phyloP scores from a whole-genome alignment of 1,284 basidiomycete species.

The Rhodotorula glutinis region DNA sequence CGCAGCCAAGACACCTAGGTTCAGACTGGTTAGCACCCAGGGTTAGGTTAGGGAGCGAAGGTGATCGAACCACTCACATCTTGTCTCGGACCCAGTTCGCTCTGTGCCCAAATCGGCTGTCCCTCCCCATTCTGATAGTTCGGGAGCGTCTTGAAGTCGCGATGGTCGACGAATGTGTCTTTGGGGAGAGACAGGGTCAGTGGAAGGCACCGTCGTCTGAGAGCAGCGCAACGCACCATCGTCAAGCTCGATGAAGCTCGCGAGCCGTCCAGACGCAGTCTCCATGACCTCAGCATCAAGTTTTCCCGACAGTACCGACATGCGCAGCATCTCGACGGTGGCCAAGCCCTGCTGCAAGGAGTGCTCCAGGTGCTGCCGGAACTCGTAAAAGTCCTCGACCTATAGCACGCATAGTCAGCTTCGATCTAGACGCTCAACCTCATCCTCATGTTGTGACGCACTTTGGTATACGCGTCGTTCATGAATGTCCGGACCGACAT shows the following conservation, averaged over 20 bases:
- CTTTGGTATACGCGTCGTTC: constrained; percentile 73
- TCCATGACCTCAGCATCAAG: constrained; percentile 47
- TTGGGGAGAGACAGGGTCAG: not conserved
- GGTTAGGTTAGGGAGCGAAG: too few relatives aligned
- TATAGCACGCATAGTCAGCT: constrained; percentile 46
- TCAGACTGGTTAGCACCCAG: too few relatives aligned
- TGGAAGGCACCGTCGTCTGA: not conserved
- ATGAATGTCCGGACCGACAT: constrained; percentile 65
- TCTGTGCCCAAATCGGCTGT: constrained; percentile 60
- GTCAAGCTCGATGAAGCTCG: constrained; percentile 51
- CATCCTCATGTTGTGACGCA: too few relatives aligned
- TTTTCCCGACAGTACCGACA: constrained; percentile 70
- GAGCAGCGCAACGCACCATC: too few relatives aligned
- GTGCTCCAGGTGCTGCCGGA: constrained; percentile 71
- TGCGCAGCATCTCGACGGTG: constrained; percentile 73
- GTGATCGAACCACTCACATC: constrained; percentile 54
- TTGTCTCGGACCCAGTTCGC: constrained; percentile 61
- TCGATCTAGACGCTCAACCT: too few relatives aligned
- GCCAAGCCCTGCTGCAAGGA: constrained; percentile 74
- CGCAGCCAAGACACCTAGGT: constrained; percentile 64
- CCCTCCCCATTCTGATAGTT: constrained; percentile 65
- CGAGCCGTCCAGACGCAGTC: constrained; percentile 55
- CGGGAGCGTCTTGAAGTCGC: constrained; percentile 71
- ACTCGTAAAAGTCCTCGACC: constrained; percentile 74
- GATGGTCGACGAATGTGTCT: constrained; percentile 58